Evolutionary conservation across 495 filamentous ascomycete species (phyloP).

Genomic region (Podospora bellae-mahoneyi): DNA sequence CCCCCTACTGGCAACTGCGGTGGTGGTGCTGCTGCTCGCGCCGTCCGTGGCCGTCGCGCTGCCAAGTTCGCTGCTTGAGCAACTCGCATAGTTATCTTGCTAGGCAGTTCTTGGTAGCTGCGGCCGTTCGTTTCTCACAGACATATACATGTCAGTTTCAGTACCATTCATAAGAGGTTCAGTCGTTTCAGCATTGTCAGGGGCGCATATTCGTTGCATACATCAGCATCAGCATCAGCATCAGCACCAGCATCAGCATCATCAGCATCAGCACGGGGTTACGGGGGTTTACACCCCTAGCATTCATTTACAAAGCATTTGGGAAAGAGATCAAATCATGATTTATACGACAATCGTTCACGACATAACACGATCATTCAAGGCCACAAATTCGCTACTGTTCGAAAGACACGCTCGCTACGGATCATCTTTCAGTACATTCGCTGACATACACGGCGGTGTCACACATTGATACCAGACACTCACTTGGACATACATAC

Average conservation of each 20-base stretch:
- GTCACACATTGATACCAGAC: neutral
- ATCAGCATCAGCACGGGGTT: neutral
- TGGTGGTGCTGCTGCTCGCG: conserved; percentile 14
- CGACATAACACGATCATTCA: neutral
- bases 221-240: neutral
- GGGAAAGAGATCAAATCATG: neutral
- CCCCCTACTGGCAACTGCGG: conserved; percentile 24
- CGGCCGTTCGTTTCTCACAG: neutral
- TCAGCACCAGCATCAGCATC: too few relatives aligned
- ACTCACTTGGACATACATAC: neutral
- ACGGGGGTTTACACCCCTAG: neutral
- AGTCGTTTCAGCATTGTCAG: neutral
- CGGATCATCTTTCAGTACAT: neutral
- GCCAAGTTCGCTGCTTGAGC: conserved; percentile 9
- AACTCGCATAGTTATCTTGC: neutral
- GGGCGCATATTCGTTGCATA: conserved; percentile 11
- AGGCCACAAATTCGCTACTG: neutral
- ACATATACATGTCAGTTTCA: neutral
- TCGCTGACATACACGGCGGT: neutral
- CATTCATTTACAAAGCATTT: neutral
- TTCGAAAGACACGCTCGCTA: neutral
- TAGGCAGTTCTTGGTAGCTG: neutral
- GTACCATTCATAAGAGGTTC: conserved; percentile 2
- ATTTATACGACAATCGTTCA: neutral
- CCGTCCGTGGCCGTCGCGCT: conserved; percentile 15